These are phyloP conservation scores for Emmonsiellopsis sp. DNA, from an alignment of 2,329 filamentous ascomycete species.

Conservation along the genomic window DNA sequence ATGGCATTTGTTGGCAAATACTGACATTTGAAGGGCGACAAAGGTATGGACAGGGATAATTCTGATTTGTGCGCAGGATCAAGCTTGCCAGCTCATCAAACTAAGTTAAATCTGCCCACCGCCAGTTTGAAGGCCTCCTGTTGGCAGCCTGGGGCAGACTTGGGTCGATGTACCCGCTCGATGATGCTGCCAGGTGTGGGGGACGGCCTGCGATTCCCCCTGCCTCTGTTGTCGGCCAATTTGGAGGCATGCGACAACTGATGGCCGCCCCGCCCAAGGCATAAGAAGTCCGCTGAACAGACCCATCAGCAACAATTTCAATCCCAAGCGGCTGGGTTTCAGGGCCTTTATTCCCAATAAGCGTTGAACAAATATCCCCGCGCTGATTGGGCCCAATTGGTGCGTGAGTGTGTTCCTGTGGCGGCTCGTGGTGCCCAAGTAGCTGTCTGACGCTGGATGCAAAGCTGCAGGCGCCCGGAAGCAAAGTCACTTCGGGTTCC, in stretches of 20 bases:
- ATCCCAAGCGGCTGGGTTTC: neutral
- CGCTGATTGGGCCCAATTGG: neutral
- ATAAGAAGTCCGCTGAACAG: neutral
- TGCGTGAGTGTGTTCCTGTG: neutral
- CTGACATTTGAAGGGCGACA: neutral
- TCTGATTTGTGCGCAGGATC: neutral
- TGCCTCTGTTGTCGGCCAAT: neutral
- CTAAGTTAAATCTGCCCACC: neutral
- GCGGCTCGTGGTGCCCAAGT: conserved; percentile 1
- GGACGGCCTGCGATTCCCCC: neutral
- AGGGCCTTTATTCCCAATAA: neutral
- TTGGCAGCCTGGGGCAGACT: neutral
- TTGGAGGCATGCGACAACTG: neutral
- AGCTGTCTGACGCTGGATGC: neutral
- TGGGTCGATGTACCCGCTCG: neutral
- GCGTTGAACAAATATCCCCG: neutral
- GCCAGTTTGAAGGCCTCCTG: neutral
- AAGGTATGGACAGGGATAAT: neutral
- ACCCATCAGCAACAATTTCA: neutral
- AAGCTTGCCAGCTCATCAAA: conserved; percentile 2
- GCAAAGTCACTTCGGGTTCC: neutral
- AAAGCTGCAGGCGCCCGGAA: neutral
- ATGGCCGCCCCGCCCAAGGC: neutral
- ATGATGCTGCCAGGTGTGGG: neutral
- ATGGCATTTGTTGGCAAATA: neutral